phyloP scores from a whole-genome alignment of 2,329 filamentous ascomycete genomes.

The Cercospora sp. region DNA sequence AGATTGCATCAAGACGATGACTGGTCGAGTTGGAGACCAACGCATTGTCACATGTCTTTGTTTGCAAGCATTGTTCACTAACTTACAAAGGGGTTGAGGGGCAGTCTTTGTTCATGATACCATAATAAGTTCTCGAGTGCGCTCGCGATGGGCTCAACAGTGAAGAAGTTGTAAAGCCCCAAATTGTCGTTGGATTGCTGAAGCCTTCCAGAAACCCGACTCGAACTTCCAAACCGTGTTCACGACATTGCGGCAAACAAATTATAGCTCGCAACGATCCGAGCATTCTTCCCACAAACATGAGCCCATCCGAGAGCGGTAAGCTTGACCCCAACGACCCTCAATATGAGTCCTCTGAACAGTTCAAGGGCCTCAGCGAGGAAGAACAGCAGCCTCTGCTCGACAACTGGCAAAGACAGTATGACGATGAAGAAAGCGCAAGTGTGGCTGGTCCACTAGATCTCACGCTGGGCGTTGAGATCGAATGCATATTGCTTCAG shows the following conservation, averaged over 20 bases:
- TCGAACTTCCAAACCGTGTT: not conserved
- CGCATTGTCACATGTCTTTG: not conserved
- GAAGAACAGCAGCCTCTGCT: not conserved
- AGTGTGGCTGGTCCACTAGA: not conserved
- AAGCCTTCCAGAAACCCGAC: not conserved
- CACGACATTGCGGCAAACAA: not conserved
- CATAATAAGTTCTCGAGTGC: not conserved
- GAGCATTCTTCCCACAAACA: not conserved
- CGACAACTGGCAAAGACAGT: not conserved
- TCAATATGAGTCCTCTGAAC: not conserved
- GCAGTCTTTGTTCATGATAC: not conserved
- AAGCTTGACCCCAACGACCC: not conserved
- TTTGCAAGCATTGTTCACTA: not conserved
- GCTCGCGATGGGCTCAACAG: not conserved
- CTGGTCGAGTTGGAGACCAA: not conserved
- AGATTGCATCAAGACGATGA: not conserved
- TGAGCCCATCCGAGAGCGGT: not conserved
- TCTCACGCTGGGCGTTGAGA: slow-evolving; percentile 21
- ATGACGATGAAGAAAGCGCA: slow-evolving; percentile 6
- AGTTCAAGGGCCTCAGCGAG: not conserved
- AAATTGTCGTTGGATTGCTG: not conserved
- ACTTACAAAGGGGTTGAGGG: not conserved
- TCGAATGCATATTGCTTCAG: slow-evolving; percentile 20
- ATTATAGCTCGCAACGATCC: not conserved
- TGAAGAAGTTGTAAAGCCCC: not conserved